phyloP scores from a whole-genome alignment of 2,329 filamentous ascomycete genomes.

The Knufia petricola region DNA sequence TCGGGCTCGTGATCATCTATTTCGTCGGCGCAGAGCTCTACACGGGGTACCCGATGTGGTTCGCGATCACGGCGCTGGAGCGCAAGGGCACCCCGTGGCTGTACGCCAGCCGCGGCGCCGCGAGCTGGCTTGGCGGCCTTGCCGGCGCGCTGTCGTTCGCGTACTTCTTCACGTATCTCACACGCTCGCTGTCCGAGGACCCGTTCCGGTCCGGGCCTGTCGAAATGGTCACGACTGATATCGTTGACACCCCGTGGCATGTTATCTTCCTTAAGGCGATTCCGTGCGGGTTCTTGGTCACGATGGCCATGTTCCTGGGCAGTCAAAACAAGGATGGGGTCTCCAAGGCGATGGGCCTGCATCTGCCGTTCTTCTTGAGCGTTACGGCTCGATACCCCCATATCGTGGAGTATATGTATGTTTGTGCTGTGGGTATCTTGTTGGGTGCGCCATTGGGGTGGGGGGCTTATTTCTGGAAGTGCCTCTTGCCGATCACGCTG shows the following conservation, averaged over 20 bases:
- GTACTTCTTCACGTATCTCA: background rate
- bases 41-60: slow-evolving; percentile 27
- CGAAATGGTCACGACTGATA: slow-evolving; percentile 11
- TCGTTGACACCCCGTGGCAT: slow-evolving; percentile 22
- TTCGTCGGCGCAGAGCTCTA: slow-evolving; percentile 25
- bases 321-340: slow-evolving; percentile 26
- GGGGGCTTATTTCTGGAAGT: background rate
- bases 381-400: slow-evolving; percentile 24
- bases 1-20: slow-evolving; percentile 25
- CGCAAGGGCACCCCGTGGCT: slow-evolving; percentile 17
- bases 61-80: slow-evolving; percentile 22
- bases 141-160: background rate
- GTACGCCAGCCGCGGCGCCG: background rate
- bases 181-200: background rate
- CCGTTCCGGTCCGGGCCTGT: background rate
- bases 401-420: slow-evolving; percentile 26
- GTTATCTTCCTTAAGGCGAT: slow-evolving; percentile 24
- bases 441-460: slow-evolving; percentile 18
- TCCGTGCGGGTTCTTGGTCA: slow-evolving; percentile 25
- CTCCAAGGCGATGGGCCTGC: slow-evolving; percentile 22
- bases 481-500: background rate
- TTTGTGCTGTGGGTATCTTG: slow-evolving; percentile 21
- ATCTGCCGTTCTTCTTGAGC: slow-evolving; percentile 17
- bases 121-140: background rate
- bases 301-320: slow-evolving; percentile 25